A percentile compares a stretch with the other conserved stretches of the same genome.
phyloP scores from a whole-genome alignment of 495 filamentous ascomycete genomes.

The Aspergillus hancockii region DNA sequence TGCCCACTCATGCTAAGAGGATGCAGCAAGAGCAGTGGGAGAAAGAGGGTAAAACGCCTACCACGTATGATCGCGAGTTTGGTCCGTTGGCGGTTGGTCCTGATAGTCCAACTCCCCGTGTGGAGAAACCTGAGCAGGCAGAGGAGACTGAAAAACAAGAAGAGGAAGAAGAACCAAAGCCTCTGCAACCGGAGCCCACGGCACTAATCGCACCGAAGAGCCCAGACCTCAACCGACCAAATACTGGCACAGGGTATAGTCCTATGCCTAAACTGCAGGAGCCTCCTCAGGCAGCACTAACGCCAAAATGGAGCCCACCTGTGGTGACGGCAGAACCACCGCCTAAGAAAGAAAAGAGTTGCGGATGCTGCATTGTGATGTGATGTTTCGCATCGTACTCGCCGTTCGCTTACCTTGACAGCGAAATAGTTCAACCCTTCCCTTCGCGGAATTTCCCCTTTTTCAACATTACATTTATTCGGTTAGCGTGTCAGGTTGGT shows the following conservation, averaged over 20 bases:
- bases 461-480: constrained; percentile 23
- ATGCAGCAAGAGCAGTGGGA: constrained; percentile 96
- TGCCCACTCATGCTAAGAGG: constrained; percentile 89
- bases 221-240: constrained; percentile 38
- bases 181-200: constrained; percentile 6
- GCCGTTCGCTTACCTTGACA: background rate
- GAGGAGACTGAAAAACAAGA: constrained; percentile 34
- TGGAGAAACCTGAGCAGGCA: constrained; percentile 29
- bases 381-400: constrained; percentile 31
- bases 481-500: constrained; percentile 35
- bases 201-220: constrained; percentile 28
- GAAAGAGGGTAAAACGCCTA: constrained; percentile 80
- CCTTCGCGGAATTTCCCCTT: constrained; percentile 13
- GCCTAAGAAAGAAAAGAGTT: constrained; percentile 46
- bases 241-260: constrained; percentile 49
- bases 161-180: constrained; percentile 29
- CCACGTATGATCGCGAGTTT: constrained; percentile 80
- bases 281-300: constrained; percentile 37
- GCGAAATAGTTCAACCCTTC: background rate
- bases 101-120: constrained; percentile 30
- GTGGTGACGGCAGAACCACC: constrained; percentile 39
- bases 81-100: constrained; percentile 67
- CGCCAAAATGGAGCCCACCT: constrained; percentile 40
- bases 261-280: constrained; percentile 55
- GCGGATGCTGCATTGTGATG: constrained; percentile 57